Base-by-base conservation (phyloP, 192 early-diverging fungal species). In the Pilaira anomala region DNA sequence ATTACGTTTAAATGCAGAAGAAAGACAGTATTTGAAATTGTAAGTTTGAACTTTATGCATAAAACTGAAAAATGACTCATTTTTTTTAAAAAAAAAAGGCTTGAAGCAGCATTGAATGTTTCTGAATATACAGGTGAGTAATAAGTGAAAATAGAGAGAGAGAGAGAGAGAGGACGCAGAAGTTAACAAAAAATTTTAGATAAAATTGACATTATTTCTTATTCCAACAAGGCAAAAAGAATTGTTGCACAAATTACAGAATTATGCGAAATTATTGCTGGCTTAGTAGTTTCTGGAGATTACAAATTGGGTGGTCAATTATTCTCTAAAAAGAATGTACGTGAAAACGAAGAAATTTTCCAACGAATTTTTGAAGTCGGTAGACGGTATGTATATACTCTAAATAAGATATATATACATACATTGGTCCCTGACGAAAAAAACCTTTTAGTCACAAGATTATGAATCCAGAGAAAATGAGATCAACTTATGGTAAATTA, bases 401-500 rank as follows among this genome's bases (percentile, higher is more conserved):
- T 1, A 53, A 7, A 11, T 21, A 12, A 24, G 8, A 28, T 49
- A 36, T 29, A 22, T 48, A 28, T 0, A 28, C 11, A 3, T 41
- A 18, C 7, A 13, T 4, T 6, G 61, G 16, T 24, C 16, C n/a
- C n/a, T n/a, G n/a, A n/a, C n/a, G n/a, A n/a, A n/a, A n/a, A n/a
- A n/a, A n/a, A n/a, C n/a, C n/a, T n/a, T 33, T 4, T 57, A 75
- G 73, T 11, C 87, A 92, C 76, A 93, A 93, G 76, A 90, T 92
- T 62, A 90, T 89, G 88, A 91, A 93, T 68, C 97, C 97, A 0
- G 97, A 98, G 72, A 94, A 95, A 75, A 97, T 98, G 93, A 82
- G 97, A 30, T 81, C 83, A 49, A 89, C 88, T 18, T 98, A 98
- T 74, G 97, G 97, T 40, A 98, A 98, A 68, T 77, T 98, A 33